Evolutionary conservation across 768 basidiomycete species (phyloP), one percentile per base, ranked within the genome.

Genomic region (Macrolepiota fuliginosa): DNA sequence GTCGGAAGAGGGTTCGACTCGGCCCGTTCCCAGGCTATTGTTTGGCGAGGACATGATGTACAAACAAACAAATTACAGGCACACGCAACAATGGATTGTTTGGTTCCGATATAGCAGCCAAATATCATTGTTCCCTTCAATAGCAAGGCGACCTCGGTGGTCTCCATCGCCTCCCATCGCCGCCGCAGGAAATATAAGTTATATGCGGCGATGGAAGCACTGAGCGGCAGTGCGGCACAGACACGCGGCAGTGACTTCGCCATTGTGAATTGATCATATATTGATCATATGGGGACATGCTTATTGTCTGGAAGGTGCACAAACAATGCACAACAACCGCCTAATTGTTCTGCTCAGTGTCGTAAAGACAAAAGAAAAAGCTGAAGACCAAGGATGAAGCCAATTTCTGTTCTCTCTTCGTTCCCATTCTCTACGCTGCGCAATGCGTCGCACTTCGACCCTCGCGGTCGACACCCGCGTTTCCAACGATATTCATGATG

Each of bases 381-480:
- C 29, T 4, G 40, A 12, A 27, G 24, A 40, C 13, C 12, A 49
- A 27, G 24, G 15, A 49, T 49, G 47, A 27, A 13, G 19, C 25
- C 47, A 49, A 12, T 49, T 49, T 47, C 46, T 66, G 57, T 36
- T 54, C 25, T 39, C 40, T 54, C 56, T 54, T 59, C 46, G 45
- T 46, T 58, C 63, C n/a, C 24, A 49, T 15, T 56, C 63, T 62
- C 35, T 55, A n/a, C 22, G 56, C 45, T 17, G 32, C 47, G 65
- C 56, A 56, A 72, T 66, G 65, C 70, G 69, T 65, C 70, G 66
- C 29, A 54, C 42, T 12, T 40, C 67, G 42, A 57, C 68, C 29
- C 67, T 69, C 22, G 58, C 61, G 61, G 66, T 73, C 55, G 67
- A 70, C 50, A 65, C 65, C 15, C 42, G 55, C n/a, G 45, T 63